These are phyloP conservation scores for Misopates orontium DNA, from an alignment of 257 asterid genomes.

Conservation along the genomic window DNA sequence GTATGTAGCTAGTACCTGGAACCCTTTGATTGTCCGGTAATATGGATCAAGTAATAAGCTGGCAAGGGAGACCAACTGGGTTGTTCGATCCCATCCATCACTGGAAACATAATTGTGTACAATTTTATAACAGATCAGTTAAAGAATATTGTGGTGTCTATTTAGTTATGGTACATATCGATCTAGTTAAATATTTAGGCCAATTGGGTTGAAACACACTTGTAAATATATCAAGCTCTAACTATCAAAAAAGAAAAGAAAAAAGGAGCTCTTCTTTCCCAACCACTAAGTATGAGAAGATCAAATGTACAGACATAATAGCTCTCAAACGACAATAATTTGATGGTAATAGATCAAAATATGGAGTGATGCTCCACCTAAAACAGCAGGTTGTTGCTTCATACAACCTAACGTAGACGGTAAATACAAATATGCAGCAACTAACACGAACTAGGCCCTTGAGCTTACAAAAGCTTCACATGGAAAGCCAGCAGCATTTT, in stretches of 20 bases:
- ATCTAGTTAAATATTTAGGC: too few species aligned
- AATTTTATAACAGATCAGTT: conserved; percentile 17
- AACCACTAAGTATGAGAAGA: neutral
- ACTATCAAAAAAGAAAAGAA: too few species aligned
- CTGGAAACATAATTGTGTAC: conserved; percentile 42
- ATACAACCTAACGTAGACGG: conserved; percentile 5
- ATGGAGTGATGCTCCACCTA: conserved; percentile 11
- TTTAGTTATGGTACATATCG: too few species aligned
- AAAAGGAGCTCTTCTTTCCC: too few species aligned
- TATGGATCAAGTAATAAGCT: conserved; percentile 95
- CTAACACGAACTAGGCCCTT: conserved; percentile 11
- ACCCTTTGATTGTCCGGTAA: conserved; percentile 86
- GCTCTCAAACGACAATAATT: neutral
- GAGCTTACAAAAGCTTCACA: conserved; percentile 18
- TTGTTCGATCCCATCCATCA: conserved; percentile 99
- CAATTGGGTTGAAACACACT: too few species aligned
- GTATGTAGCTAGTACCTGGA: conserved; percentile 64
- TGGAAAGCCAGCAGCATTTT: neutral
- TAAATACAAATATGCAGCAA: conserved; percentile 4
- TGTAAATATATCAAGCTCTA: too few species aligned
- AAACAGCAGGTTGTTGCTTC: conserved; percentile 19
- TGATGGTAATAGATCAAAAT: conserved; percentile 14
- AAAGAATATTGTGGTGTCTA: too few species aligned
- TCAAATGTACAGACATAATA: conserved; percentile 18
- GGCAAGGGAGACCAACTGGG: conserved; percentile 94